These are phyloP conservation scores for Tolypocladium ovalisporum DNA, from an alignment of 2,329 filamentous ascomycete genomes.

Conservation along the genomic window DNA sequence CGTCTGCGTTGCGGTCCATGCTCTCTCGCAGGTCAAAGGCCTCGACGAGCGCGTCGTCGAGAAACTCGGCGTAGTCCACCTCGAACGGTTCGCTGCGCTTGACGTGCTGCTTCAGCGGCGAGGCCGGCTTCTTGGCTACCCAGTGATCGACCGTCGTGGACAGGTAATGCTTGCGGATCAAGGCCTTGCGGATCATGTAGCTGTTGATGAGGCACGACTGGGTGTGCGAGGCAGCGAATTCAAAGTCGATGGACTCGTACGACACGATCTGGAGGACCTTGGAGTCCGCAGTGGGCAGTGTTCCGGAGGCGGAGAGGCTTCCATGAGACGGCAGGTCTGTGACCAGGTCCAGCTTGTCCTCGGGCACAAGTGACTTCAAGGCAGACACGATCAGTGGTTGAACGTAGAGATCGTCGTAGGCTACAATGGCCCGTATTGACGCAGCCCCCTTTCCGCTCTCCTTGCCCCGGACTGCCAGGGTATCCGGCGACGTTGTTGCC, in stretches of 20 bases:
- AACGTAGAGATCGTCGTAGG: constrained; percentile 83
- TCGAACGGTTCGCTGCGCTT: constrained; percentile 80
- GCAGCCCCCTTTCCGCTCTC: constrained; percentile 5
- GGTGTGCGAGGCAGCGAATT: constrained; percentile 53
- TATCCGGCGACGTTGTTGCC: constrained; percentile 5
- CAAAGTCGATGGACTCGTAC: constrained; percentile 84
- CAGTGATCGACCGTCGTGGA: constrained; percentile 75
- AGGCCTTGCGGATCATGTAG: constrained; percentile 89
- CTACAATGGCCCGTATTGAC: constrained; percentile 53
- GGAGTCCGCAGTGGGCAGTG: constrained; percentile 24
- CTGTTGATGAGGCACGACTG: constrained; percentile 64
- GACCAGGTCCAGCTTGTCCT: constrained; percentile 43
- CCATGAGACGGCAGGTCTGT: constrained; percentile 25
- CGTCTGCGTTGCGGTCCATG: constrained; percentile 51
- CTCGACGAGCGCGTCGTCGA: constrained; percentile 87
- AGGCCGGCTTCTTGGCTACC: constrained; percentile 71
- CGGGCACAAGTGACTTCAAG: constrained; percentile 51
- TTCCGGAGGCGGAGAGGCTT: constrained; percentile 22
- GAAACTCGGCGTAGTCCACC: constrained; percentile 90
- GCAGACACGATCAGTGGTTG: constrained; percentile 73
- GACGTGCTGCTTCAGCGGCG: constrained; percentile 57
- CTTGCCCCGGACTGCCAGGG: constrained; percentile 10
- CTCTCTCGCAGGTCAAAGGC: constrained; percentile 78
- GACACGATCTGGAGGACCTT: constrained; percentile 66
- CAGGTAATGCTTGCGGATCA: constrained; percentile 94